phyloP scores from a whole-genome alignment of 805 yeast genomes.

The Metschnikowia lunata region DNA sequence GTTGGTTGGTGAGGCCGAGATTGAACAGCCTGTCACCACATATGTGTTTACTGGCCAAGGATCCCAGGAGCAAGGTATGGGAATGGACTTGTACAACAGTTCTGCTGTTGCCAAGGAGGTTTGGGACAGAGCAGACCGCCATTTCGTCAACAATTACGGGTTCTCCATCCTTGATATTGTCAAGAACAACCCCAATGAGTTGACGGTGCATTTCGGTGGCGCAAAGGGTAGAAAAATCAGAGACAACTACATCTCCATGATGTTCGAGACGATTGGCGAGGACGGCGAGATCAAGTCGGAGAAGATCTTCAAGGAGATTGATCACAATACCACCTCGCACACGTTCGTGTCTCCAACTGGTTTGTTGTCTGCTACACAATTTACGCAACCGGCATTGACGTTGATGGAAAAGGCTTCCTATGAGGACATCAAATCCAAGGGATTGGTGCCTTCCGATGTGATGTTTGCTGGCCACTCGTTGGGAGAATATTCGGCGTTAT shows the following conservation, averaged over 20 bases:
- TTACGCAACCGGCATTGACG: conserved; percentile 98
- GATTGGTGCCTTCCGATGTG: conserved; percentile 87
- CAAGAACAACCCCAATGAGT: conserved; percentile 89
- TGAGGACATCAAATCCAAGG: conserved; percentile 95
- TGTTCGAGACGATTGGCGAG: conserved; percentile 89
- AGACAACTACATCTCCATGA: conserved; percentile 93
- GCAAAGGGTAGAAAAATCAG: conserved; percentile 93
- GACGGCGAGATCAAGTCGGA: conserved; percentile 83
- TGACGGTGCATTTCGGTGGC: conserved; percentile 97
- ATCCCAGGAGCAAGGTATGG: conserved; percentile 99
- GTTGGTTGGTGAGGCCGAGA: conserved; percentile 93
- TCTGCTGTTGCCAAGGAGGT: conserved; percentile 91
- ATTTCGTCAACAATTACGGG: conserved; percentile 90
- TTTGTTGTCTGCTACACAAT: conserved; percentile 94
- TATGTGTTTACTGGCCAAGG: conserved; percentile 99
- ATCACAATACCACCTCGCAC: conserved; percentile 72
- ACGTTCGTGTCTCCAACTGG: conserved; percentile 94
- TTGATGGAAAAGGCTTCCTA: conserved; percentile 98
- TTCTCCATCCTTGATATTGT: conserved; percentile 96
- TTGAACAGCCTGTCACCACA: conserved; percentile 95
- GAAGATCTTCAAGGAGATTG: conserved; percentile 91
- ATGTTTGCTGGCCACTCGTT: conserved; percentile 99
- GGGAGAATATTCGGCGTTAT: conserved; percentile 97
- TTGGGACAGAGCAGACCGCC: conserved; percentile 97
- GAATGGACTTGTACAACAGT: conserved; percentile 94